Conservation (phyloP, 2,329 filamentous ascomycete genomes). For the Fusarium brachygibbosum region DNA sequence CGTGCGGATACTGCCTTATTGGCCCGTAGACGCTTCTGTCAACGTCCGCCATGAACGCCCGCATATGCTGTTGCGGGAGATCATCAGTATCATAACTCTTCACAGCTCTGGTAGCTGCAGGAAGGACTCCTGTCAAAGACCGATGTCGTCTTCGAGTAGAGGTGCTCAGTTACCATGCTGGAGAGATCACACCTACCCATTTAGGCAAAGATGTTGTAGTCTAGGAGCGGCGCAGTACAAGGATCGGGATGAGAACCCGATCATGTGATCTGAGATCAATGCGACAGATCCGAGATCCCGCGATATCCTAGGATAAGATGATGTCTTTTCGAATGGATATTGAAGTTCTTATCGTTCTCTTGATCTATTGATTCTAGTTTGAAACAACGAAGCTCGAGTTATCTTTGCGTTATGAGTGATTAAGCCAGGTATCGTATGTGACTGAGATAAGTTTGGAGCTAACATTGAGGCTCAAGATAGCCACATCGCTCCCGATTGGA, state of each 20-base stretch:
- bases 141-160: background rate
- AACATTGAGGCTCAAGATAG: conserved; percentile 13
- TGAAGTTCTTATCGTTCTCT: background rate
- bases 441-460: background rate
- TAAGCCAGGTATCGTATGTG: background rate
- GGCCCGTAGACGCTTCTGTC: conserved; percentile 70
- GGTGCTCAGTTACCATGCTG: background rate
- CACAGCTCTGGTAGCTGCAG: conserved; percentile 58
- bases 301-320: background rate
- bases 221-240: conserved; percentile 8
- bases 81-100: conserved; percentile 74
- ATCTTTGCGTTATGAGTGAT: background rate
- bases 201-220: conserved; percentile 3
- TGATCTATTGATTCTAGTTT: background rate
- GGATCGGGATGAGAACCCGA: conserved; percentile 18
- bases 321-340: background rate
- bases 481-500: background rate
- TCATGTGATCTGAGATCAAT: conserved; percentile 16
- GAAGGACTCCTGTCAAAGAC: background rate
- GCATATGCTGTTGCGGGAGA: conserved; percentile 70
- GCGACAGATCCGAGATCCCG: background rate
- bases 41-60: conserved; percentile 62
- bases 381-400: background rate
- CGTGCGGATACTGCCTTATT: conserved; percentile 72
- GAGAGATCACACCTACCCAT: conserved; percentile 19